Conservation (phyloP, 345 rosid species). For the Salix caprea region DNA sequence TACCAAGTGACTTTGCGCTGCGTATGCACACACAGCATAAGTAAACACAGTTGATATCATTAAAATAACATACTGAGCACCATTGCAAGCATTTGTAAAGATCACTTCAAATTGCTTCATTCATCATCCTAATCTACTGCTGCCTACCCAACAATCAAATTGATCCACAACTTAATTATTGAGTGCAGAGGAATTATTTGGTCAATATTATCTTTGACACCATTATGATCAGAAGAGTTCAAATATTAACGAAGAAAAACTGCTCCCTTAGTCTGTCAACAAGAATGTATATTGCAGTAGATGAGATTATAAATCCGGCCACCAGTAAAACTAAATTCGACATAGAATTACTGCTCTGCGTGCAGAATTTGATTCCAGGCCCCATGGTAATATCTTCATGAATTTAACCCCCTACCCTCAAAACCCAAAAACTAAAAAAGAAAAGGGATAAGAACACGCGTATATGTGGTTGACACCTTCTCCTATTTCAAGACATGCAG, state of each 20-base stretch:
- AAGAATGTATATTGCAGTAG: background rate
- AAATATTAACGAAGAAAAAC: background rate
- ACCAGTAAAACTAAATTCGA: background rate
- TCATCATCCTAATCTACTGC: background rate
- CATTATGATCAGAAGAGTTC: background rate
- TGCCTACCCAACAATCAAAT: background rate
- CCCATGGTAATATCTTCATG: background rate
- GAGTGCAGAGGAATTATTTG: background rate
- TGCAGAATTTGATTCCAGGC: background rate
- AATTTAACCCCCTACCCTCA: background rate
- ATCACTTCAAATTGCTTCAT: background rate
- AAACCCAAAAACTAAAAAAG: background rate
- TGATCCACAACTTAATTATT: background rate
- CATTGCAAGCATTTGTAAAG: background rate
- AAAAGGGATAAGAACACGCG: background rate
- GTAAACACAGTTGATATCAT: background rate
- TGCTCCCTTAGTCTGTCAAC: background rate
- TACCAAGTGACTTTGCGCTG: background rate
- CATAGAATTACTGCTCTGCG: background rate
- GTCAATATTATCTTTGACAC: background rate
- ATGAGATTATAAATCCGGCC: background rate
- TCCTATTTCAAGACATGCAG: background rate
- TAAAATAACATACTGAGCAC: background rate
- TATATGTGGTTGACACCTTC: background rate
- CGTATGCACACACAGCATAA: background rate